These are phyloP conservation scores for Diplotaxis tenuifolia DNA, from an alignment of 345 rosid genomes.

Conservation along the genomic window DNA sequence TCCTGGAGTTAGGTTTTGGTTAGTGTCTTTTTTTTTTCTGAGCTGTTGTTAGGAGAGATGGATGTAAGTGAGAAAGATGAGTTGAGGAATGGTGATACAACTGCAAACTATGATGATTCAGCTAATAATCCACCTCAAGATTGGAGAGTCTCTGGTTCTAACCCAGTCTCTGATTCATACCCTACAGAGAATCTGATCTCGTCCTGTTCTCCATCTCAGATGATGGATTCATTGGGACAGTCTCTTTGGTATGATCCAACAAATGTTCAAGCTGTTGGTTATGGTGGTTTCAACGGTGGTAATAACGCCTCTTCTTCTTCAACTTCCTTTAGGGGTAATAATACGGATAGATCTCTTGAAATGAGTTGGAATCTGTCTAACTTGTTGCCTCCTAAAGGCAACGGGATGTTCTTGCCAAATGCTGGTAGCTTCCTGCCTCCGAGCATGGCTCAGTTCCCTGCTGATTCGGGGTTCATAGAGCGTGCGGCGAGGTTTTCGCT, in stretches of 20 bases:
- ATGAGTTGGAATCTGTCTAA: constrained; percentile 68
- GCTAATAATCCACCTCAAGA: constrained; percentile 45
- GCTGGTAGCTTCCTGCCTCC: constrained; percentile 54
- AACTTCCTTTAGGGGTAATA: constrained; percentile 49
- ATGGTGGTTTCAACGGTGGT: constrained; percentile 55
- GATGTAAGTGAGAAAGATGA: constrained; percentile 18
- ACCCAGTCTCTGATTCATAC: constrained; percentile 54
- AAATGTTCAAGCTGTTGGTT: constrained; percentile 59
- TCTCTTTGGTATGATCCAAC: constrained; percentile 65
- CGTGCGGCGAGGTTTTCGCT: constrained; percentile 93
- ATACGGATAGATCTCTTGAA: constrained; percentile 60
- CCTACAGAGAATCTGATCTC: constrained; percentile 53
- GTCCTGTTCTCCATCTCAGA: constrained; percentile 64
- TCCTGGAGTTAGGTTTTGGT: constrained; percentile 14
- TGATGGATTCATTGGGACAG: constrained; percentile 64
- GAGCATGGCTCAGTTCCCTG: constrained; percentile 77
- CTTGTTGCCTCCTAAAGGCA: constrained; percentile 58
- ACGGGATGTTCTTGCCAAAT: constrained; percentile 52
- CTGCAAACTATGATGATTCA: constrained; percentile 48
- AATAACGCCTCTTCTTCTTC: constrained; percentile 3
- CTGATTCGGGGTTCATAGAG: constrained; percentile 90
- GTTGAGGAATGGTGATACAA: constrained; percentile 33
- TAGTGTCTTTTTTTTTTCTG: not conserved
- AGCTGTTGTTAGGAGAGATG: constrained; percentile 44
- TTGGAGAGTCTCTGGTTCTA: constrained; percentile 58